Evolutionary conservation across 2,329 filamentous ascomycete species (phyloP).

Genomic region (Pyrenophora teres): DNA sequence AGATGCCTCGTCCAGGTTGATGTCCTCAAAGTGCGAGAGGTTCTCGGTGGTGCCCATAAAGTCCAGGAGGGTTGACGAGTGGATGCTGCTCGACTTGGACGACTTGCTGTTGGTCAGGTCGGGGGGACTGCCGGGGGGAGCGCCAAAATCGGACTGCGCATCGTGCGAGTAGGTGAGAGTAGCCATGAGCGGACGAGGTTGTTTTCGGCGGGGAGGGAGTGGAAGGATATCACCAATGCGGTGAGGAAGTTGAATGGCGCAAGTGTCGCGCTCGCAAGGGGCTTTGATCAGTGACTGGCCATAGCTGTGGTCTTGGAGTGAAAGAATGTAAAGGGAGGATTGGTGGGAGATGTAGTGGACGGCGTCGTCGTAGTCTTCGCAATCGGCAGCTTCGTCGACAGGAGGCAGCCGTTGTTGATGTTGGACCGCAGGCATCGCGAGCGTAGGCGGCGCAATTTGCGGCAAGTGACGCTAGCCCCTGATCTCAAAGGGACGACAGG

Average conservation of each 20-base stretch:
- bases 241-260: conserved; percentile 26
- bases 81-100: conserved; percentile 87
- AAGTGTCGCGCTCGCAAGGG: conserved; percentile 32
- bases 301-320: conserved; percentile 45
- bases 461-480: conserved; percentile 22
- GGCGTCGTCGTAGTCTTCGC: conserved; percentile 14
- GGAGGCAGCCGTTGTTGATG: conserved; percentile 26
- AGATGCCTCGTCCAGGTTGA: conserved; percentile 73
- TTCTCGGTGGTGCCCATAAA: conserved; percentile 61
- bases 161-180: conserved; percentile 38
- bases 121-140: conserved; percentile 69
- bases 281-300: conserved; percentile 38
- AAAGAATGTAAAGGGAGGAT: conserved; percentile 41
- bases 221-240: conserved; percentile 30
- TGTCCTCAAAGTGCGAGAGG: conserved; percentile 88
- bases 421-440: conserved; percentile 35
- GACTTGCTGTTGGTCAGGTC: conserved; percentile 85
- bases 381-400: conserved; percentile 14
- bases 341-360: conserved; percentile 27
- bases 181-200: conserved; percentile 46
- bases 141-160: conserved; percentile 42
- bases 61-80: conserved; percentile 77
- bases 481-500: conserved; percentile 2
- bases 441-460: conserved; percentile 35
- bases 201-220: conserved; percentile 21